Base-by-base conservation (phyloP, 805 yeast genomes). In the Monosporozyma yasuniensis region DNA sequence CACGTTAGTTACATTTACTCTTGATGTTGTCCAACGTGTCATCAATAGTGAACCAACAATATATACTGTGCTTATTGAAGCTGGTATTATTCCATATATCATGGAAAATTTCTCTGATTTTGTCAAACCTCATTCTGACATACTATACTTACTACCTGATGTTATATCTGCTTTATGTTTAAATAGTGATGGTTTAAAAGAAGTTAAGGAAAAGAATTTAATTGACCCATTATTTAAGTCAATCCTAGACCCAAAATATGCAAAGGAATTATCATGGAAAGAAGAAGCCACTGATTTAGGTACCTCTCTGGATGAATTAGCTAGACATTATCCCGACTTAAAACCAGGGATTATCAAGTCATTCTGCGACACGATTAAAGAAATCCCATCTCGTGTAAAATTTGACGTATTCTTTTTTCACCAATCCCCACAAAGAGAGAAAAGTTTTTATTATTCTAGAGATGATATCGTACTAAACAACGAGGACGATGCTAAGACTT, bases 1-100 rank as follows among this genome's bases (percentile, higher is more conserved):
- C 38, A 74, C 79, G 14, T 65, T 87, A 12, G 64, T 86, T 12
- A 72, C 86, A 0, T 71, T 78, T 21, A 75, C 86, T 0, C 63
- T 90, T 35, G 83, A 80, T 52, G 76, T 83, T 11, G 74, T 88
- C 19, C 76, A 83, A 39, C 76, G 76, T 11, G 86, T 88, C 52
- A 80, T 90, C 27, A 91, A 90, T 61, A 85, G 84, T 56, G 97
- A 91, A 59, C 96, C 97, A 8, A 88, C 96, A 0, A 87, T 96
- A 3, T 90, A 76, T 59, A 75, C 84, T 2, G 81, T 90, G 41
- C 72, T 90, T 55, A 81, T 79, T 39, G 98, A 90, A 63, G 83
- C 95, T 0, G 78, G 79, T 0, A 79, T 86, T 1, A 79, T 90
- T 35, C 84, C 83, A 44, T 70, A 78, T 2, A 73, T 89, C 35